Conservation (phyloP, 129 eudicot genomes). For the Rutidosis leptorrhynchoides region DNA sequence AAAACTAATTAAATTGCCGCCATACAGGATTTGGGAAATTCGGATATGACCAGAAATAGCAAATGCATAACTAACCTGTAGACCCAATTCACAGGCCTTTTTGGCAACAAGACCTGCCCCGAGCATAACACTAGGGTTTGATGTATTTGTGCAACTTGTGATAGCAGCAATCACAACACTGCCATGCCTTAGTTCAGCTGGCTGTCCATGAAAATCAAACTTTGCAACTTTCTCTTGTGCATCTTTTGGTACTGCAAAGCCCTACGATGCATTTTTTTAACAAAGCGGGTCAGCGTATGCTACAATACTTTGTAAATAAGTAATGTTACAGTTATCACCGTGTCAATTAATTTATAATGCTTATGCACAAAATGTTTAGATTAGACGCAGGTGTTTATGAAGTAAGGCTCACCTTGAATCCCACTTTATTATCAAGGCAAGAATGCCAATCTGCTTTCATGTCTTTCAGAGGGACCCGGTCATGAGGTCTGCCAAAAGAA, state of each 20-base stretch:
- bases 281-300: background rate
- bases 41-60: background rate
- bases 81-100: slow-evolving; percentile 88
- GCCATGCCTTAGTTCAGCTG: slow-evolving; percentile 91
- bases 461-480: slow-evolving; percentile 82
- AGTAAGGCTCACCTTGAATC: slow-evolving; percentile 65
- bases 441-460: slow-evolving; percentile 97
- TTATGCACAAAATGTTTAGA: background rate
- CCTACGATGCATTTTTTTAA: slow-evolving; percentile 40
- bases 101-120: slow-evolving; percentile 98
- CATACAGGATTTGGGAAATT: background rate
- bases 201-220: slow-evolving; percentile 76
- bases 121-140: slow-evolving; percentile 99
- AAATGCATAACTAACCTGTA: slow-evolving; percentile 55
- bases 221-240: slow-evolving; percentile 82
- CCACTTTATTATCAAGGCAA: slow-evolving; percentile 86
- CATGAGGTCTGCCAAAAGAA: slow-evolving; percentile 76
- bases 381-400: slow-evolving; percentile 12
- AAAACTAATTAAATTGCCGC: slow-evolving; percentile 1
- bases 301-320: background rate
- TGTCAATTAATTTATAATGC: background rate
- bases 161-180: slow-evolving; percentile 99
- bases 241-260: slow-evolving; percentile 90
- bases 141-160: slow-evolving; percentile 97
- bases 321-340: background rate